Percentiles rank a stretch among this genome's conserved stretches.
These are phyloP conservation scores for Paramyrothecium sp. DNA, from an alignment of 2,329 filamentous ascomycete genomes.

Conservation along the genomic window DNA sequence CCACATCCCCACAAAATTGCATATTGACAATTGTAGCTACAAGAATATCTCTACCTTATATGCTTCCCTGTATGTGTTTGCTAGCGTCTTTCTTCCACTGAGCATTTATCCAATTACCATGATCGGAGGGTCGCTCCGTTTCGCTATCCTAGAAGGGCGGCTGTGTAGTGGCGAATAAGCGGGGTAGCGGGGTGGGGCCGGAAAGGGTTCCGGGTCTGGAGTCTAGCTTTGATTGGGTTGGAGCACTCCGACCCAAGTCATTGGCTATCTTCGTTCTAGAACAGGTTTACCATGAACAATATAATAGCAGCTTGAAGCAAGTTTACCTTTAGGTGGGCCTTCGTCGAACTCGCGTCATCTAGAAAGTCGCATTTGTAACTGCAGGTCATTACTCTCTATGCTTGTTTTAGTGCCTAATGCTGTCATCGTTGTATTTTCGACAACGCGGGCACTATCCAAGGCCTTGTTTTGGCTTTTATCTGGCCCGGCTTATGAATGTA, in stretches of 20 bases:
- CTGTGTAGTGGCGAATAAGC: not conserved
- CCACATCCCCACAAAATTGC: not conserved
- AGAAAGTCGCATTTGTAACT: not conserved
- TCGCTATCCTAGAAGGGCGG: not conserved
- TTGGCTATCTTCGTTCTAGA: not conserved
- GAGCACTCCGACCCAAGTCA: not conserved
- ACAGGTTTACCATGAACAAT: not conserved
- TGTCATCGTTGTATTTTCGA: not conserved
- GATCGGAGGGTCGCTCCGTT: not conserved
- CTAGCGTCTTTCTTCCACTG: not conserved
- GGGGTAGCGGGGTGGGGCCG: not conserved
- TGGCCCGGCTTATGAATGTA: not conserved
- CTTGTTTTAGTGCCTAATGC: not conserved
- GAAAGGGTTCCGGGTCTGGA: not conserved
- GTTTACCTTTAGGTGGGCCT: not conserved
- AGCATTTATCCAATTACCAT: not conserved
- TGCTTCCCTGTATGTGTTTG: not conserved
- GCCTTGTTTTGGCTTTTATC: not conserved
- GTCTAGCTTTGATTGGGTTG: not conserved
- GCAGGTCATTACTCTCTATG: not conserved
- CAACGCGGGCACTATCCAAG: not conserved
- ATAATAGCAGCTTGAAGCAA: not conserved
- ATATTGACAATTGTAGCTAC: not conserved
- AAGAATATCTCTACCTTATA: not conserved
- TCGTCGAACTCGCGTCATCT: not conserved